Percentiles rank a stretch among this genome's conserved stretches.
These are phyloP conservation scores for Apophysomyces trapeziformis DNA, from an alignment of 371 early-diverging fungal species.

Conservation along the genomic window DNA sequence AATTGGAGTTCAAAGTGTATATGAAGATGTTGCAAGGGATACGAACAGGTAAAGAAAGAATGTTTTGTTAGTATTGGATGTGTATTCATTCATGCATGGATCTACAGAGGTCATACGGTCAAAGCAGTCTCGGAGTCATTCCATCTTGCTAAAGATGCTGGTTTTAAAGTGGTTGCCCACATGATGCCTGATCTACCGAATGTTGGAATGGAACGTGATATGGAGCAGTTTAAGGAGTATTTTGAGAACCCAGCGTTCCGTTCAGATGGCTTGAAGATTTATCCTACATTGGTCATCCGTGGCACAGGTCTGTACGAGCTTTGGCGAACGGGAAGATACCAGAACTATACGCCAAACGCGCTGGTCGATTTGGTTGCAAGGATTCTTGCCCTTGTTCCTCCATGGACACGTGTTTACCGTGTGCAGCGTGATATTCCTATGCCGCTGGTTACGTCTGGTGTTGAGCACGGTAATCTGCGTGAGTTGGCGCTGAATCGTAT, in stretches of 20 bases:
- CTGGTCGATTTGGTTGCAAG: slow-evolving; percentile 98
- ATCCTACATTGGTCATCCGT: slow-evolving; percentile 99
- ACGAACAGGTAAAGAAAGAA: slow-evolving; percentile 82
- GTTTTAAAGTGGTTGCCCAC: slow-evolving; percentile 99
- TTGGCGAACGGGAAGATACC: slow-evolving; percentile 98
- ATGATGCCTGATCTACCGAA: slow-evolving; percentile 99
- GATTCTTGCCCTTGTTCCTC: slow-evolving; percentile 98
- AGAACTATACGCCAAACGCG: slow-evolving; percentile 98
- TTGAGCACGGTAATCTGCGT: slow-evolving; percentile 99
- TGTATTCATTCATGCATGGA: background rate
- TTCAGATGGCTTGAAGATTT: slow-evolving; percentile 99
- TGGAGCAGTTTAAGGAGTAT: slow-evolving; percentile 99
- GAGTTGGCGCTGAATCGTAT: slow-evolving; percentile 98
- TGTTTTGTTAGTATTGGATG: background rate
- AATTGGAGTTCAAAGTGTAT: slow-evolving; percentile 99
- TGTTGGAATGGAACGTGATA: slow-evolving; percentile 99
- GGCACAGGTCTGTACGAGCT: slow-evolving; percentile 99
- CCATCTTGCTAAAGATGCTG: slow-evolving; percentile 98
- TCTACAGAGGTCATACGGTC: slow-evolving; percentile 95
- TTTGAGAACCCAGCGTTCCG: slow-evolving; percentile 99
- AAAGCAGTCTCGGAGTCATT: slow-evolving; percentile 98
- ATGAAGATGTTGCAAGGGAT: slow-evolving; percentile 99
- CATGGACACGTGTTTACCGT: slow-evolving; percentile 99
- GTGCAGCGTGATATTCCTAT: slow-evolving; percentile 99
- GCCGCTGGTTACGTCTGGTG: slow-evolving; percentile 99